Percentiles rank a stretch among this genome's conserved stretches.
Conservation (phyloP, 2,329 filamentous ascomycete genomes). For the Neophaeococcomyces mojaviensis region DNA sequence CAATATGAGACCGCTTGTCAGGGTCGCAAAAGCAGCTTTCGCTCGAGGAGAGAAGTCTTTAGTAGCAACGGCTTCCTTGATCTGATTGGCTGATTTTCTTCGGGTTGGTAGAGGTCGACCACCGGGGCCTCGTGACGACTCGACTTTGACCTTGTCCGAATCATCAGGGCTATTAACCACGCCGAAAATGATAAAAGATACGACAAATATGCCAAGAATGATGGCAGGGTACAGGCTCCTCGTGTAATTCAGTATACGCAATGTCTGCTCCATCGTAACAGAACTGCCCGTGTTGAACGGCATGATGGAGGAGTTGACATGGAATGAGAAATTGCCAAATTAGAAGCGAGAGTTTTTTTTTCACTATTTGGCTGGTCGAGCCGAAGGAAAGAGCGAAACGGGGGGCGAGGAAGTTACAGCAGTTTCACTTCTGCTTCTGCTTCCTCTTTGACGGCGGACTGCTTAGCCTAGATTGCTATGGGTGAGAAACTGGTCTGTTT, state of each 20-base stretch:
- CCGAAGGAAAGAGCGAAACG: not conserved
- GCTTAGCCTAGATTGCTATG: not conserved
- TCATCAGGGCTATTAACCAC: constrained; percentile 46
- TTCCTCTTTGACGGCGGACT: not conserved
- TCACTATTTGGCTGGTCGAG: not conserved
- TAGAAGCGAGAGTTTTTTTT: not conserved
- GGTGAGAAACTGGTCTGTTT: not conserved
- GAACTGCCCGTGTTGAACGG: constrained; percentile 7
- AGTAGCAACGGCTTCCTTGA: constrained; percentile 37
- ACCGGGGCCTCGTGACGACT: constrained; percentile 58
- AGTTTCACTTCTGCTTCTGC: not conserved
- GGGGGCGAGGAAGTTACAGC: not conserved
- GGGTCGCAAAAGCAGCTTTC: constrained; percentile 67
- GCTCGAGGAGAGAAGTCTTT: constrained; percentile 57
- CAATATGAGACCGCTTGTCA: constrained; percentile 62
- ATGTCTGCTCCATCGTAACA: constrained; percentile 13
- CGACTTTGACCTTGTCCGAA: constrained; percentile 29
- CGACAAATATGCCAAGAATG: constrained; percentile 57
- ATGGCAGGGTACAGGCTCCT: constrained; percentile 54
- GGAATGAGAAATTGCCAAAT: not conserved
- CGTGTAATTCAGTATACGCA: constrained; percentile 19
- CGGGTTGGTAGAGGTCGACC: constrained; percentile 77
- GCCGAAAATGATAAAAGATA: constrained; percentile 55
- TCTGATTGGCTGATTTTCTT: constrained; percentile 43
- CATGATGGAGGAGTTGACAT: constrained; percentile 2